phyloP scores from a whole-genome alignment of 2,329 filamentous ascomycete genomes.

The Exophiala spinifera region DNA sequence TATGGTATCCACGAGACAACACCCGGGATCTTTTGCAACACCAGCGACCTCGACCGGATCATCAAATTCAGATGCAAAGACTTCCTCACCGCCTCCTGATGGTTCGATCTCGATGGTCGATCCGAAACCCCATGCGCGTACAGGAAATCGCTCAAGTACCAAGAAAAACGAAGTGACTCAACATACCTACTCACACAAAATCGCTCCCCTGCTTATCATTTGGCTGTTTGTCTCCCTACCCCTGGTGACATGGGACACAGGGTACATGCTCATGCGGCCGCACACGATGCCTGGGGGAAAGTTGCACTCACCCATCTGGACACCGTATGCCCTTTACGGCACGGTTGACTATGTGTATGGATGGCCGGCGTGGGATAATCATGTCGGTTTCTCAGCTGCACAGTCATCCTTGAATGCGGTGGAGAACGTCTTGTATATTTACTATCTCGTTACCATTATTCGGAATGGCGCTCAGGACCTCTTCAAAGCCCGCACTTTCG shows the following conservation, averaged over 20 bases:
- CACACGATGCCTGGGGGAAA: constrained; percentile 75
- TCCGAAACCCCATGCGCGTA: constrained; percentile 15
- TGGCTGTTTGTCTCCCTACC: constrained; percentile 76
- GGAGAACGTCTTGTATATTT: constrained; percentile 64
- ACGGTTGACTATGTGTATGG: constrained; percentile 79
- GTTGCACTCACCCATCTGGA: constrained; percentile 69
- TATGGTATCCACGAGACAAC: constrained; percentile 58
- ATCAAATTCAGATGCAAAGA: constrained; percentile 18
- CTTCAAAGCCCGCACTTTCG: constrained; percentile 37
- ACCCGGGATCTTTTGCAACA: constrained; percentile 50
- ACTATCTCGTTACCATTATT: constrained; percentile 50
- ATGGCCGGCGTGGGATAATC: constrained; percentile 64
- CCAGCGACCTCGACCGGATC: constrained; percentile 28
- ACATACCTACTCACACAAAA: constrained; percentile 56
- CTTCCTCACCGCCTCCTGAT: constrained; percentile 5
- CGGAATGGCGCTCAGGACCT: constrained; percentile 6
- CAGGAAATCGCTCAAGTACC: constrained; percentile 26
- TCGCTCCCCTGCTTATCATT: constrained; percentile 57
- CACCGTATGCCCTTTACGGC: constrained; percentile 77
- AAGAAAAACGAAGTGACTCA: constrained; percentile 14
- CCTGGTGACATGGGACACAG: constrained; percentile 76
- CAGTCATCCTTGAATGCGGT: constrained; percentile 67
- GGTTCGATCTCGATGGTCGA: constrained; percentile 3
- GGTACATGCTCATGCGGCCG: constrained; percentile 76
- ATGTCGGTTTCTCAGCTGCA: constrained; percentile 73